Conservation (phyloP, 352 stramenopile species). For the Blastocystis sp. region DNA sequence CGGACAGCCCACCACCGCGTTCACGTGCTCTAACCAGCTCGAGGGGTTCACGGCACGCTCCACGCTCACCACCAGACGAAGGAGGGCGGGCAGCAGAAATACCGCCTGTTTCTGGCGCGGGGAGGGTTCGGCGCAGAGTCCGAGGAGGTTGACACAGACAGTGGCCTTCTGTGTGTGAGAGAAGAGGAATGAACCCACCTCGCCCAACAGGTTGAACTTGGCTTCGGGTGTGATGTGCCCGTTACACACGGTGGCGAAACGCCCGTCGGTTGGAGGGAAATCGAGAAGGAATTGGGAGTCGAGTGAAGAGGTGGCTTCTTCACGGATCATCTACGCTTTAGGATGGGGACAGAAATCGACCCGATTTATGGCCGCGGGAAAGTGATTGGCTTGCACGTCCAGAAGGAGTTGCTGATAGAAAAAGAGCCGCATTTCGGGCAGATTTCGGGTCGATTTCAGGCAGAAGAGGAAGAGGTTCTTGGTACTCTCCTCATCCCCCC, state of each 20-base stretch:
- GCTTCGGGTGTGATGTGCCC: background rate
- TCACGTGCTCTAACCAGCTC: slow-evolving; percentile 8
- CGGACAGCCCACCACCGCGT: slow-evolving; percentile 36
- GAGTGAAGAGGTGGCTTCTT: background rate
- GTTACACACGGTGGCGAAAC: background rate
- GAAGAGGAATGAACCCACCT: background rate
- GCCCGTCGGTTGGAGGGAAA: background rate
- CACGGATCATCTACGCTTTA: background rate
- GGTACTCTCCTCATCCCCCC: background rate
- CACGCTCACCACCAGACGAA: slow-evolving; percentile 4
- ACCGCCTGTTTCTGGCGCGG: background rate
- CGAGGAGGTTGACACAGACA: slow-evolving; percentile 1
- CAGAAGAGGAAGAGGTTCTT: slow-evolving; percentile 18
- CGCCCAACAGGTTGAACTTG: background rate
- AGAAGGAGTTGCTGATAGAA: slow-evolving; percentile 9
- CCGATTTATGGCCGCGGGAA: background rate
- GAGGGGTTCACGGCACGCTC: background rate
- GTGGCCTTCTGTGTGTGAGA: background rate
- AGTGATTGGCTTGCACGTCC: background rate
- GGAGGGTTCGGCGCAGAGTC: slow-evolving; percentile 2
- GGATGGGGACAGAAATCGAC: background rate
- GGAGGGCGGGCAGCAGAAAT: slow-evolving; percentile 37
- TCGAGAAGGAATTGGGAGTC: background rate
- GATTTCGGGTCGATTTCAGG: slow-evolving; percentile 21
- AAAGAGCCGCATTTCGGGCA: slow-evolving; percentile 20